Evolutionary conservation across 1,284 basidiomycete genomes (phyloP), one percentile per base, ranked within the genome.

Genomic region (Melampsora larici-populina): DNA sequence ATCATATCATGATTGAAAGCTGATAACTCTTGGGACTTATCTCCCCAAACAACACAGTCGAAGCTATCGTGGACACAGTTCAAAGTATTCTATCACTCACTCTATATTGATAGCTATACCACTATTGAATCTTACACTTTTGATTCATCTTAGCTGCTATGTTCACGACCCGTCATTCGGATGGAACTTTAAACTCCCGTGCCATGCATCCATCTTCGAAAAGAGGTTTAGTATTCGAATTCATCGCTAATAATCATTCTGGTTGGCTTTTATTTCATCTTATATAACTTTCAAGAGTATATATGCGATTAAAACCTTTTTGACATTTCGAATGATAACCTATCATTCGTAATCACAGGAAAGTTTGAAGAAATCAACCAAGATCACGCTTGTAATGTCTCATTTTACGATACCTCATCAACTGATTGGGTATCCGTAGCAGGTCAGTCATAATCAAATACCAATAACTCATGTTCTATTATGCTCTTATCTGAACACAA

Each of bases 401-500:
- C 89, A 58, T 94, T 91, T 85, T 89, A 88, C 81, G 89, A 94
- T 81, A 86, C 87, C 40, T 86, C 87, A 40, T 88, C 89, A 11
- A 93, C 92, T 8, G 88, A 89, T 81, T 97, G 94, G 94, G 92
- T 89, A 0, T 93, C 91, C 82, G 91, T 90, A 80, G 87, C 90
- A 26, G 93, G 93, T 70, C 89, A 85, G 73, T 93, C 92, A 18
- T 70, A 62, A 4, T 74, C 81, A 70, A 82, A n/a, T n/a, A n/a
- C n/a, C n/a, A n/a, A n/a, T n/a, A n/a, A n/a, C n/a, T n/a, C n/a
- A n/a, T n/a, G n/a, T 51, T 13, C 3, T 21, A 55, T 18, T 4
- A 4, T 21, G 13, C 24, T 21, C 21, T 21, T 55, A 55, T 55
- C 51, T 26, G 2, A 6, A 21, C 5, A 81, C 79, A 48, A 62